These are phyloP conservation scores for Sphagnum magellanicum DNA, from an alignment of 228 moss, liverwort and hornwort species.

Conservation along the genomic window DNA sequence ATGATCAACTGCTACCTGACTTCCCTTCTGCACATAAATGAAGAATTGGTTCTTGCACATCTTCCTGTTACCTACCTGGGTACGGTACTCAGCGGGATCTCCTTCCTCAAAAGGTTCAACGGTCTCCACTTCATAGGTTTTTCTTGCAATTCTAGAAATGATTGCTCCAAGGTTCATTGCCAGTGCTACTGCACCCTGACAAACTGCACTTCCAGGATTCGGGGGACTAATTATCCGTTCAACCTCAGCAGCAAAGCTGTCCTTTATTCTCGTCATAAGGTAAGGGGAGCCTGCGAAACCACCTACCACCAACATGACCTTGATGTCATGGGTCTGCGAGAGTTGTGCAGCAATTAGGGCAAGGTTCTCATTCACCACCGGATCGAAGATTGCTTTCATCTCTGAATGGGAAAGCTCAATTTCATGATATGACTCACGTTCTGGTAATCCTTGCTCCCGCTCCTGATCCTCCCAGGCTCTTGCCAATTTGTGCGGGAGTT, in stretches of 20 bases:
- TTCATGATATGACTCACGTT: conserved; percentile 6
- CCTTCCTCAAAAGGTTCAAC: conserved; percentile 10
- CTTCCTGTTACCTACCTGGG: conserved; percentile 11
- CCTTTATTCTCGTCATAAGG: conserved; percentile 13
- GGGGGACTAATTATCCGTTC: conserved; percentile 20
- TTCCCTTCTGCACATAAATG: conserved; percentile 23
- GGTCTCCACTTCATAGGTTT: conserved; percentile 26
- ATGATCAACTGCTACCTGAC: conserved; percentile 8
- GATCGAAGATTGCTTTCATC: conserved; percentile 31
- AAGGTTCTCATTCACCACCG: conserved; percentile 20
- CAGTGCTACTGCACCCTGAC: conserved; percentile 39
- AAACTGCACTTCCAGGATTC: conserved; percentile 48
- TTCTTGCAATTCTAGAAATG: conserved; percentile 23
- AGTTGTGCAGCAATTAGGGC: conserved; percentile 10
- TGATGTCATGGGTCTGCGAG: conserved; percentile 12
- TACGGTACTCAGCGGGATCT: conserved; percentile 13
- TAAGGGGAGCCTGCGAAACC: conserved; percentile 38
- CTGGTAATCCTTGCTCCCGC: neutral
- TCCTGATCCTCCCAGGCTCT: conserved; percentile 25
- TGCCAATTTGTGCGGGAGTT: conserved; percentile 17
- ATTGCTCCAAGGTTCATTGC: conserved; percentile 17
- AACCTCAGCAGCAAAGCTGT: conserved; percentile 3
- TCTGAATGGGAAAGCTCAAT: conserved; percentile 16
- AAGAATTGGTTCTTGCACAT: conserved; percentile 27
- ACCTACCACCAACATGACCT: conserved; percentile 31